Base-by-base conservation (phyloP, 2,329 filamentous ascomycete species). In the Sclerotinia subarctica region DNA sequence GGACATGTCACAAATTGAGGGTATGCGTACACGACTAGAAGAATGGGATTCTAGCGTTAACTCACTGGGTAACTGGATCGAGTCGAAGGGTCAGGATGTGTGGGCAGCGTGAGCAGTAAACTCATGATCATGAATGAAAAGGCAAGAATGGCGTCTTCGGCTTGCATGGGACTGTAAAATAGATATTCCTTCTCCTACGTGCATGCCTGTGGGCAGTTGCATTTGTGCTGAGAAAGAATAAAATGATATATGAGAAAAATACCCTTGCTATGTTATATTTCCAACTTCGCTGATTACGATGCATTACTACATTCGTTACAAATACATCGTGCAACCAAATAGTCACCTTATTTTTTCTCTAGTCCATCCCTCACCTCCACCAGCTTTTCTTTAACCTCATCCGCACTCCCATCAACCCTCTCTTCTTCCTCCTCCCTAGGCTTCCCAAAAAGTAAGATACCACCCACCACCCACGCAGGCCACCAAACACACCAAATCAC, bases 1-100 rank as follows among this genome's bases (percentile, higher is more conserved):
- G 73, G 95, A 98, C 79, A 93, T 94, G 88, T 89, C 88, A 80
- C 95, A 98, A 83, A 97, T 99, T 75, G 92, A 91, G 76, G 92
- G 89, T 76, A 97, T 99, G 94, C 88, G 92, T 76, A 85, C 88
- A 77, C 85, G 95, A 74, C 81, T 99, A 77, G 89, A 90, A 78
- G 94, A 99, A 76, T 99, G 95, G 95, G 94, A 97, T 78, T 89
- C 90, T 63, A 97, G 93, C 78, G 94, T 99, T 72, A 97, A 98
- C 79, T 90, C 95, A 80, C 84, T 99, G 68, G 94, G 94, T 71
- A 95, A 96, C 82, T 98, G 94, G 93, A 97, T 98, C 77, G 94
- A 98, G 83, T 87, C 88, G 29, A 91, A 92, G 46, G 94, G 94
- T 13, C 93, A 96, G 82, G 94, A 97, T 80, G 93, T 98, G 52